Percentiles rank a stretch among this genome's conserved stretches.
phyloP scores from a whole-genome alignment of 805 yeast species.

The Candida namnaoensis region DNA sequence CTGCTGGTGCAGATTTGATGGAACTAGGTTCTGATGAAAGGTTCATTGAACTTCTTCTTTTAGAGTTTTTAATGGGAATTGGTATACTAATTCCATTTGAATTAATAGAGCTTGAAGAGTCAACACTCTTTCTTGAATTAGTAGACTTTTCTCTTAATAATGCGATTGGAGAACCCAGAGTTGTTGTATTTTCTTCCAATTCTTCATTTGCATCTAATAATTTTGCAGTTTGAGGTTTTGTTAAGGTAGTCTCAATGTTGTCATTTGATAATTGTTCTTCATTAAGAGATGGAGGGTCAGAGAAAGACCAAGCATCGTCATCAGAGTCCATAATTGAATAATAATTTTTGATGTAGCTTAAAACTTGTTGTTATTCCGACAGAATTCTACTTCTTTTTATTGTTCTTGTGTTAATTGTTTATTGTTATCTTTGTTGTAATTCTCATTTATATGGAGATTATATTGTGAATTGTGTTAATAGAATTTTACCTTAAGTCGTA shows the following conservation, averaged over 20 bases:
- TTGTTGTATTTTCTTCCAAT: neutral
- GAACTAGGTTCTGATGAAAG: neutral
- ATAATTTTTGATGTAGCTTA: no score
- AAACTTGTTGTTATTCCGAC: no score
- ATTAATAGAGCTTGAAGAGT: neutral
- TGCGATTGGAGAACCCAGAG: neutral
- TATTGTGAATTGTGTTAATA: no score
- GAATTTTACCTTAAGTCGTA: no score
- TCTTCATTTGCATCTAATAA: neutral
- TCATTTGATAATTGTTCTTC: neutral
- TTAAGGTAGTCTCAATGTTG: neutral
- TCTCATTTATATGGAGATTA: no score
- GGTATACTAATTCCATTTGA: constrained; percentile 2
- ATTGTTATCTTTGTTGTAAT: no score
- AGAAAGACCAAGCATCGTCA: constrained; percentile 1
- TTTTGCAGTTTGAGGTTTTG: neutral
- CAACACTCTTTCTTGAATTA: neutral
- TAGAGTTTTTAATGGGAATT: constrained; percentile 2
- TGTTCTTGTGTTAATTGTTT: no score
- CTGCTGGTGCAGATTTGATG: constrained; percentile 37
- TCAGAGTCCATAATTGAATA: neutral
- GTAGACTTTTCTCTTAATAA: neutral
- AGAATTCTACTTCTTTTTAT: no score
- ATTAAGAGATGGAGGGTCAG: neutral
- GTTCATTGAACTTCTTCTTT: neutral